These are phyloP conservation scores for Populus euphratica DNA, from an alignment of 345 rosid species.

Conservation along the genomic window DNA sequence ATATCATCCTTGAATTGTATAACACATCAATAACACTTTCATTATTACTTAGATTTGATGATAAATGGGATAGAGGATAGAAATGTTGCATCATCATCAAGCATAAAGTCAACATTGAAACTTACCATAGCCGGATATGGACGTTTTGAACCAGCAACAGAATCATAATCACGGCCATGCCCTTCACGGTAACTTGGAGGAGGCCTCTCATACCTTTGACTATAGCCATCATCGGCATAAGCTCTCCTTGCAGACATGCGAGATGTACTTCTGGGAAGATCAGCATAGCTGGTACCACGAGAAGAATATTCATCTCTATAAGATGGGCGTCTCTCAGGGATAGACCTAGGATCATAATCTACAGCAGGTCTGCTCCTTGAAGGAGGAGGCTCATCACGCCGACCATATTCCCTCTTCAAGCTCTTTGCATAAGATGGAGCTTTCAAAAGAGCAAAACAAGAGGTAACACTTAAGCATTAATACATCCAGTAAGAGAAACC, in stretches of 20 bases:
- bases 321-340: constrained; percentile 68
- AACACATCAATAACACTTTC: neutral
- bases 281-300: constrained; percentile 70
- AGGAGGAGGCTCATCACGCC: constrained; percentile 78
- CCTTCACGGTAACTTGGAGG: constrained; percentile 72
- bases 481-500: neutral
- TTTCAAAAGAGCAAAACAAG: constrained; percentile 27
- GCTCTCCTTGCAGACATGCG: constrained; percentile 74
- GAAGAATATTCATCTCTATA: constrained; percentile 77
- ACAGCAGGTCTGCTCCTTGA: constrained; percentile 68
- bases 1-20: constrained; percentile 59
- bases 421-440: constrained; percentile 71
- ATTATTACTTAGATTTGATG: neutral
- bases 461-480: constrained; percentile 2
- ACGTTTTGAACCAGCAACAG: constrained; percentile 84
- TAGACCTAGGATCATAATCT: constrained; percentile 69
- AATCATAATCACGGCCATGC: constrained; percentile 76
- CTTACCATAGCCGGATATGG: constrained; percentile 78
- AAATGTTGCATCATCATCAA: neutral
- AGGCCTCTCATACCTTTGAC: constrained; percentile 79
- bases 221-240: constrained; percentile 69
- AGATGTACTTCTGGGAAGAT: constrained; percentile 60
- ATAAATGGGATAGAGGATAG: neutral
- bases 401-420: constrained; percentile 76
- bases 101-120: constrained; percentile 2